Evolutionary conservation across 1,284 basidiomycete species (phyloP).

Genomic region (Bjerkandera adusta): DNA sequence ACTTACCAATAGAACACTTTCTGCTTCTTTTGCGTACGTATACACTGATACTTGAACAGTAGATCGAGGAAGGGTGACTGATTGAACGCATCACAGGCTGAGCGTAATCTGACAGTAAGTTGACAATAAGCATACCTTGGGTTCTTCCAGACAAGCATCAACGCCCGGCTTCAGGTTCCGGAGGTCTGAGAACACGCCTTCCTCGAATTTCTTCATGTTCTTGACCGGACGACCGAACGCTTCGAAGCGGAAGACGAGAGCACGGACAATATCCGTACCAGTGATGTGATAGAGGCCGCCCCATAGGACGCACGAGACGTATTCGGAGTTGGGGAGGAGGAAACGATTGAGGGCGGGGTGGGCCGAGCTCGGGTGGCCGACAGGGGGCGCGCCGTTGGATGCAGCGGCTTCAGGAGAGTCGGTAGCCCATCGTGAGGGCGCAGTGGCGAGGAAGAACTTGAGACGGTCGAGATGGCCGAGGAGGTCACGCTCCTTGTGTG

Average conservation of each 20-base stretch:
- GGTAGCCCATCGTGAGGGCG: slow-evolving; percentile 66
- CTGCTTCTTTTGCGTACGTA: slow-evolving; percentile 95
- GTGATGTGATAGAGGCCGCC: slow-evolving; percentile 88
- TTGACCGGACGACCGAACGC: slow-evolving; percentile 81
- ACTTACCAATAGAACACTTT: slow-evolving; percentile 91
- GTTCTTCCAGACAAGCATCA: slow-evolving; percentile 88
- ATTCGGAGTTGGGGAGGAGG: slow-evolving; percentile 80
- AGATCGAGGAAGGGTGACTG: slow-evolving; percentile 91
- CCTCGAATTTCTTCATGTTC: slow-evolving; percentile 91
- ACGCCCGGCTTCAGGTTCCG: slow-evolving; percentile 89
- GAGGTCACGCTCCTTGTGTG: slow-evolving; percentile 60
- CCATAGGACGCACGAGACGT: slow-evolving; percentile 89
- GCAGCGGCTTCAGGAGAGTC: slow-evolving; percentile 27
- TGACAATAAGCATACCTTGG: slow-evolving; percentile 59
- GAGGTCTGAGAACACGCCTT: slow-evolving; percentile 90
- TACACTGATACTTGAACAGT: slow-evolving; percentile 92
- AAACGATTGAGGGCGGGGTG: slow-evolving; percentile 83
- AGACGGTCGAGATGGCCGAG: slow-evolving; percentile 73
- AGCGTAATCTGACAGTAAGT: slow-evolving; percentile 12
- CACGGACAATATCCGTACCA: slow-evolving; percentile 87
- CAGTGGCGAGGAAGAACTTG: slow-evolving; percentile 87
- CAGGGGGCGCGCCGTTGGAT: slow-evolving; percentile 22
- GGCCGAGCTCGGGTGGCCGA: slow-evolving; percentile 36
- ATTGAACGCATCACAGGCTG: slow-evolving; percentile 1
- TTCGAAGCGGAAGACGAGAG: slow-evolving; percentile 86